phyloP scores from a whole-genome alignment of 495 filamentous ascomycete genomes.

The Neurospora hispaniola region DNA sequence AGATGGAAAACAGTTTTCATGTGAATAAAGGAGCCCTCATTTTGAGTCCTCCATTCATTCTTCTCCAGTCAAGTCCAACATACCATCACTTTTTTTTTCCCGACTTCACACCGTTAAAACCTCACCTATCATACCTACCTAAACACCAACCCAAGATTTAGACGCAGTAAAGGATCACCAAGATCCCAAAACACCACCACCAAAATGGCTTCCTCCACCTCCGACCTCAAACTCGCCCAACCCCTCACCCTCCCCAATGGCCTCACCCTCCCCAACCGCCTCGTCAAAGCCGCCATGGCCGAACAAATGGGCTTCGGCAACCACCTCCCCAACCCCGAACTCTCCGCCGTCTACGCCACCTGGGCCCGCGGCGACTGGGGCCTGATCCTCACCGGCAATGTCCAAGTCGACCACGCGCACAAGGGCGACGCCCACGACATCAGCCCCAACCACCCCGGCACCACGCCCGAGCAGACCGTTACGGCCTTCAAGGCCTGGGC shows the following conservation, averaged over 20 bases:
- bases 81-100: no score
- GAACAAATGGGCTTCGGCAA: slow-evolving; percentile 26
- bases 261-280: slow-evolving; percentile 28
- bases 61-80: no score
- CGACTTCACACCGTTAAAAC: background rate
- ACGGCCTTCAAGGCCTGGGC: slow-evolving; percentile 39
- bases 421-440: slow-evolving; percentile 34
- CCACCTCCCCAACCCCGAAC: slow-evolving; percentile 35
- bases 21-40: no score
- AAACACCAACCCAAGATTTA: background rate
- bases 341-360: slow-evolving; percentile 42
- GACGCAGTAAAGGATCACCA: background rate
- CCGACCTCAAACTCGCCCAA: slow-evolving; percentile 19
- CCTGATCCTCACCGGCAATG: slow-evolving; percentile 33
- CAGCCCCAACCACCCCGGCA: slow-evolving; percentile 17
- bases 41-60: no score
- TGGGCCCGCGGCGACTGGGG: slow-evolving; percentile 47
- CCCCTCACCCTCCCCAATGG: slow-evolving; percentile 31
- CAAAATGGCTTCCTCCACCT: background rate
- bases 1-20: no score
- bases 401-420: slow-evolving; percentile 46
- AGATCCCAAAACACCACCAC: background rate
- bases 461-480: slow-evolving; percentile 14
- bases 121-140: no score
- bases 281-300: slow-evolving; percentile 33